Conservation (phyloP, 2,329 filamentous ascomycete genomes). For the Trichoderma pleuroti region DNA sequence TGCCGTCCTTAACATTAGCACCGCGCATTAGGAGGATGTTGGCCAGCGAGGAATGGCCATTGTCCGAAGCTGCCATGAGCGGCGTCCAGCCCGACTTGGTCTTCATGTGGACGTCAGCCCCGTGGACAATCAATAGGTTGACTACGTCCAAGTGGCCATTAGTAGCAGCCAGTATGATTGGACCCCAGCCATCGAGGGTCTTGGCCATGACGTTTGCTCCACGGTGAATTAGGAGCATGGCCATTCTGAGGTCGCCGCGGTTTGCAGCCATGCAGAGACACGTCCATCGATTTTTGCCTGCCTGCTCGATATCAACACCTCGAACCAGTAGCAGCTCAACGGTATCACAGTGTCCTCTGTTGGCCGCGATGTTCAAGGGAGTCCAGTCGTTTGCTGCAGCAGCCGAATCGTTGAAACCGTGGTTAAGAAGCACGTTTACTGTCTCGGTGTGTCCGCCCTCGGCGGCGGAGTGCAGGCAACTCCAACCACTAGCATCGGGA, state of each 20-base stretch:
- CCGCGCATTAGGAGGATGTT: constrained; percentile 12
- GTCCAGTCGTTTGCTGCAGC: not conserved
- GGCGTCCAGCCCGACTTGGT: constrained; percentile 13
- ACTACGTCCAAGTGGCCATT: constrained; percentile 5
- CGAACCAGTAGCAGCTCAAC: not conserved
- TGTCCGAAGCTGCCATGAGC: constrained; percentile 9
- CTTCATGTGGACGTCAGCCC: constrained; percentile 10
- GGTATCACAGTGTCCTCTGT: not conserved
- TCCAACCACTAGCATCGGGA: constrained; percentile 11
- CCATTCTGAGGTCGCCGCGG: not conserved
- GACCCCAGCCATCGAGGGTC: not conserved
- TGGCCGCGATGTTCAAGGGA: constrained; percentile 9
- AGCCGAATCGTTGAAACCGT: not conserved
- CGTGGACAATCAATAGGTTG: not conserved
- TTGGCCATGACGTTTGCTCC: constrained; percentile 2
- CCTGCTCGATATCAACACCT: constrained; percentile 10
- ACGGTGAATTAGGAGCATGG: not conserved
- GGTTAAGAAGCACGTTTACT: constrained; percentile 14
- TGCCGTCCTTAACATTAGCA: constrained; percentile 7
- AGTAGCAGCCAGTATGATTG: constrained; percentile 7
- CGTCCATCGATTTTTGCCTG: constrained; percentile 9
- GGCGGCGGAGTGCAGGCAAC: constrained; percentile 12
- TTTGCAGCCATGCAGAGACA: constrained; percentile 17
- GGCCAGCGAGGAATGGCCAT: not conserved
- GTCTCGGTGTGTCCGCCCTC: constrained; percentile 6